phyloP scores from a whole-genome alignment of 106 monocot species.

The Allium sativum region DNA sequence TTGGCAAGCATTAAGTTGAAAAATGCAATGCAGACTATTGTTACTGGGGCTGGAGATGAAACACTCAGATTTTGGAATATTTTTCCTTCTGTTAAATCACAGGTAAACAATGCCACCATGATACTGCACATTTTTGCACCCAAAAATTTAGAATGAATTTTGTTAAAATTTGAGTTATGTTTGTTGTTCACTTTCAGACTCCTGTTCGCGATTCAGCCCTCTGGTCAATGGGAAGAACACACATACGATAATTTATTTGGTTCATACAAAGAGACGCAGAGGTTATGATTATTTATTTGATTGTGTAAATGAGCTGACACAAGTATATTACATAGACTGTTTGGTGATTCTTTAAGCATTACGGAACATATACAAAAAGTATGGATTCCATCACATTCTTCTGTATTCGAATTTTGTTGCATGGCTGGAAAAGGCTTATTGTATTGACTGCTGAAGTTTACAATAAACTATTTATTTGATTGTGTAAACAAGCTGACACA shows the following conservation, averaged over 20 bases:
- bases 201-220: slow-evolving; percentile 28
- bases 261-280: not conserved
- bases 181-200: slow-evolving; percentile 20
- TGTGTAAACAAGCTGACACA: slow-evolving; percentile 7
- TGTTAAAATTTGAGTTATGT: too few relatives aligned
- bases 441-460: too few relatives aligned
- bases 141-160: too few relatives aligned
- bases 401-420: too few relatives aligned
- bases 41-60: slow-evolving; percentile 95
- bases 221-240: slow-evolving; percentile 55
- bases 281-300: not conserved
- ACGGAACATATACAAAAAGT: too few relatives aligned
- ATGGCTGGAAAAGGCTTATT: too few relatives aligned
- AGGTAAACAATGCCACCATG: slow-evolving; percentile 15
- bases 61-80: slow-evolving; percentile 95
- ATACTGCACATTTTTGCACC: not conserved
- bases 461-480: not conserved
- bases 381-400: too few relatives aligned
- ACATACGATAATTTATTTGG: slow-evolving; percentile 31
- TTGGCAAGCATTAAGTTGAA: too few relatives aligned
- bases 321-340: slow-evolving; percentile 1
- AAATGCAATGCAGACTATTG: slow-evolving; percentile 49
- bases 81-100: slow-evolving; percentile 68
- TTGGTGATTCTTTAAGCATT: not conserved
- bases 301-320: slow-evolving; percentile 8